phyloP scores from a whole-genome alignment of 2,329 filamentous ascomycete species.

The Ceratocystiopsis minuta region DNA sequence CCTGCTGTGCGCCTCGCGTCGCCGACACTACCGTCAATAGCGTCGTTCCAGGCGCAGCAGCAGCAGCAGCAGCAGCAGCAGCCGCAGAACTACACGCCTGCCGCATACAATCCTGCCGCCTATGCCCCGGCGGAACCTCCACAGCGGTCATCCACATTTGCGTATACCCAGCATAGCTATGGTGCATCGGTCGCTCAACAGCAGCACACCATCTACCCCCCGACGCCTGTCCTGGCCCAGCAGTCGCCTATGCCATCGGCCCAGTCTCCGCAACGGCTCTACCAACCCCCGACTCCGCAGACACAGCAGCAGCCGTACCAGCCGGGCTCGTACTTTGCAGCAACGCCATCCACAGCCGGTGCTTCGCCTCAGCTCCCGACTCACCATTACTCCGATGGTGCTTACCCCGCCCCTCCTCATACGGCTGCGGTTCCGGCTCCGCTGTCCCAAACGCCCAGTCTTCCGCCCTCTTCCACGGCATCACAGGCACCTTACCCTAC shows the following conservation, averaged over 20 bases:
- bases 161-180: conserved; percentile 25
- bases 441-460: no score
- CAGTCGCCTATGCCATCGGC: background rate
- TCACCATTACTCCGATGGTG: conserved; percentile 8
- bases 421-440: no score
- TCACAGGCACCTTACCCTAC: conserved; percentile 33
- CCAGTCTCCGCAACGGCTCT: background rate
- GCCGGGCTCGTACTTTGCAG: conserved; percentile 5
- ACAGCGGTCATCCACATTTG: conserved; percentile 28
- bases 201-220: no score
- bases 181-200: conserved; percentile 19
- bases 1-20: conserved; percentile 19
- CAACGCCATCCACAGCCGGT: conserved; percentile 6
- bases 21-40: conserved; percentile 18
- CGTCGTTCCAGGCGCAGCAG: conserved; percentile 16
- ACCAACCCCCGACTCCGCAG: conserved; percentile 1
- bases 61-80: conserved; percentile 18
- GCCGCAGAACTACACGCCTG: conserved; percentile 29
- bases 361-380: conserved; percentile 9
- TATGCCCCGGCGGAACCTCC: conserved; percentile 31
- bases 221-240: background rate
- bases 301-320: conserved; percentile 6
- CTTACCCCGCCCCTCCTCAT: no score
- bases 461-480: conserved; percentile 7
- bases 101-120: conserved; percentile 40